phyloP scores from a whole-genome alignment of 164 flowering plant genomes.

The Liriodendron chinense region DNA sequence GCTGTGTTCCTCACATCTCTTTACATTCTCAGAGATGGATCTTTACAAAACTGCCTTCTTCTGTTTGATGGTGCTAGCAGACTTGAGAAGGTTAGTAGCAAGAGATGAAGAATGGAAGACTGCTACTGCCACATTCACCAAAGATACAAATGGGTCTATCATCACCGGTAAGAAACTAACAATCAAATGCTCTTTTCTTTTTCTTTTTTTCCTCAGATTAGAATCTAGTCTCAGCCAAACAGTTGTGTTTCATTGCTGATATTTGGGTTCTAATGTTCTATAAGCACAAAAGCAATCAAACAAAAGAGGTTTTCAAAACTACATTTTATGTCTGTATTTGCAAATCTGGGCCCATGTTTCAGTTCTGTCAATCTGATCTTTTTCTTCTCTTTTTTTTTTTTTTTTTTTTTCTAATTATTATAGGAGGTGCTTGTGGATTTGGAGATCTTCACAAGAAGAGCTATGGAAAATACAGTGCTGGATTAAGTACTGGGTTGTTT shows the following conservation, averaged over 20 bases:
- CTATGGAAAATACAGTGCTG: slow-evolving; percentile 63
- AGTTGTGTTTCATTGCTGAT: not conserved
- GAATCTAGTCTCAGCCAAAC: not conserved
- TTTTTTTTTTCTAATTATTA: not conserved
- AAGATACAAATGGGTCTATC: slow-evolving; percentile 53
- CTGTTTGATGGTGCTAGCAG: slow-evolving; percentile 12
- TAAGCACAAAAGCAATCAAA: not conserved
- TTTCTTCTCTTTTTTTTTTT: no score
- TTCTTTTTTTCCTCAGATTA: no score
- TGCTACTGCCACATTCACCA: slow-evolving; percentile 70
- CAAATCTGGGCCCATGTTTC: no score
- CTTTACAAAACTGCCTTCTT: slow-evolving; percentile 7
- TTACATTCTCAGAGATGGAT: slow-evolving; percentile 16
- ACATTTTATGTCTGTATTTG: not conserved
- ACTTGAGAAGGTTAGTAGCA: slow-evolving; percentile 6
- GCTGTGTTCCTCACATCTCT: not conserved
- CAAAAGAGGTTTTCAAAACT: not conserved
- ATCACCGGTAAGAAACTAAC: slow-evolving; percentile 33
- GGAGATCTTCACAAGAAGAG: slow-evolving; percentile 52
- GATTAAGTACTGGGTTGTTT: slow-evolving; percentile 57
- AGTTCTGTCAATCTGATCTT: not conserved
- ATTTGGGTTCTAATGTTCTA: not conserved
- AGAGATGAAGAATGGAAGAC: slow-evolving; percentile 53
- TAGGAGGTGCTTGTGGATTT: slow-evolving; percentile 84
- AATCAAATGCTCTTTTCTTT: no score